These are phyloP conservation scores for Hymenoscyphus fructigenus DNA, from an alignment of 2,329 filamentous ascomycete genomes.

Conservation along the genomic window DNA sequence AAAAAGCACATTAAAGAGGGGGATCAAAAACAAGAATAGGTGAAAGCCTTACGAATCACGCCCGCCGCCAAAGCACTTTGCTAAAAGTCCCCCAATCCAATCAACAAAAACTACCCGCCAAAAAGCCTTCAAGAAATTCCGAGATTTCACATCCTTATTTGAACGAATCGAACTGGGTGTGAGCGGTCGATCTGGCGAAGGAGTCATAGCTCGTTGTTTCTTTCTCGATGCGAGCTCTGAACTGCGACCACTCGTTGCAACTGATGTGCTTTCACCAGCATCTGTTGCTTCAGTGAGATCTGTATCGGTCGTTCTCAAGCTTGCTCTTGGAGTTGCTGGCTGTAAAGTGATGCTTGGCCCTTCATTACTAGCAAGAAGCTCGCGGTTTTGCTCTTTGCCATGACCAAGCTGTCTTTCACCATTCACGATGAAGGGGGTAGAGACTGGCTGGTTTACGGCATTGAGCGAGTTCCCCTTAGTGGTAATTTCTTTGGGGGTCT, in stretches of 20 bases:
- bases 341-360: constrained; percentile 27
- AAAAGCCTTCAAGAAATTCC: constrained; percentile 35
- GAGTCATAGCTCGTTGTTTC: constrained; percentile 21
- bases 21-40: constrained; percentile 6
- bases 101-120: constrained; percentile 38
- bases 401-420: constrained; percentile 20
- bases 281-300: constrained; percentile 17
- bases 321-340: constrained; percentile 26
- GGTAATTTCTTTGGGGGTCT: not conserved
- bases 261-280: constrained; percentile 27
- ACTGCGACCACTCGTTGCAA: constrained; percentile 21
- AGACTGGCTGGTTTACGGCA: not conserved
- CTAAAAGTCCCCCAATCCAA: constrained; percentile 38
- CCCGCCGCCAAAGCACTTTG: constrained; percentile 31
- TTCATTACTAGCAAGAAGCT: constrained; percentile 12
- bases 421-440: constrained; percentile 21
- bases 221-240: constrained; percentile 29
- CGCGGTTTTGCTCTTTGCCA: constrained; percentile 10
- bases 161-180: constrained; percentile 35
- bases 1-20: constrained; percentile 5
- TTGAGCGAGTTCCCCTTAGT: not conserved
- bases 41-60: constrained; percentile 31
- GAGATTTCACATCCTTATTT: constrained; percentile 26
- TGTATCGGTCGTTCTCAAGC: constrained; percentile 3
- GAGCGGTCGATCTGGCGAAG: constrained; percentile 26